A percentile compares a stretch with the other conserved stretches of the same genome.
Evolutionary conservation across 306 rosid genomes (phyloP).

Genomic region (Gleditsia sinensis): DNA sequence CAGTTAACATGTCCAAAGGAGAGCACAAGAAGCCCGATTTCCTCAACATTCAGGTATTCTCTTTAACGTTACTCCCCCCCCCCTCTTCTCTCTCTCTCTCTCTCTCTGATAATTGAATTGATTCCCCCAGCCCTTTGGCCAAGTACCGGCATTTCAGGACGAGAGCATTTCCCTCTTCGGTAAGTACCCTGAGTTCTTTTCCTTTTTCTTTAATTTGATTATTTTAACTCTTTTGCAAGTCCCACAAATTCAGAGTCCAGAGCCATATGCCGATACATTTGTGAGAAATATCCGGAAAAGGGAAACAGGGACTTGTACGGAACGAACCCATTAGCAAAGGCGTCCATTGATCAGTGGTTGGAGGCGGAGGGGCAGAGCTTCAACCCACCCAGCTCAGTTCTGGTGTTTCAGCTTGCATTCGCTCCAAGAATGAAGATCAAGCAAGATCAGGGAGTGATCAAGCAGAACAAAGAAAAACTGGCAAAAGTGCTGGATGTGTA

Average conservation of each 20-base stretch:
- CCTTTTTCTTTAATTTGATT: background rate
- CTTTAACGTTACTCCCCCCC: background rate
- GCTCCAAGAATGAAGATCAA: slow-evolving; percentile 81
- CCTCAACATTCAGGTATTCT: slow-evolving; percentile 65
- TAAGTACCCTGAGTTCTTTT: slow-evolving; percentile 7
- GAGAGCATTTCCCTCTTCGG: slow-evolving; percentile 68
- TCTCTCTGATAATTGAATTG: background rate
- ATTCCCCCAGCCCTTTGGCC: slow-evolving; percentile 69
- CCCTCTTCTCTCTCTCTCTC: background rate
- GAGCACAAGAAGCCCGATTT: slow-evolving; percentile 77
- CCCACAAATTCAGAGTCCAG: slow-evolving; percentile 61
- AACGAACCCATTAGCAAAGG: slow-evolving; percentile 60
- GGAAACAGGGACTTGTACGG: slow-evolving; percentile 76
- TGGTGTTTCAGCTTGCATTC: slow-evolving; percentile 78
- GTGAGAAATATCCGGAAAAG: slow-evolving; percentile 58
- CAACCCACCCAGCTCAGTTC: slow-evolving; percentile 66
- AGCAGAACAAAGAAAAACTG: slow-evolving; percentile 59
- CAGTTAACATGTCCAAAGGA: slow-evolving; percentile 79
- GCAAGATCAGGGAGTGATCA: slow-evolving; percentile 58
- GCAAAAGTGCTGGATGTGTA: slow-evolving; percentile 71
- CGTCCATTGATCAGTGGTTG: slow-evolving; percentile 84
- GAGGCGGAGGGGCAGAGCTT: slow-evolving; percentile 85
- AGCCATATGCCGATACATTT: slow-evolving; percentile 81
- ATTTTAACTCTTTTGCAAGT: background rate
- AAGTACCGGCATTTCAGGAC: slow-evolving; percentile 90